Evolutionary conservation across 345 rosid species (phyloP).

Genomic region (Fremontodendron californicum): DNA sequence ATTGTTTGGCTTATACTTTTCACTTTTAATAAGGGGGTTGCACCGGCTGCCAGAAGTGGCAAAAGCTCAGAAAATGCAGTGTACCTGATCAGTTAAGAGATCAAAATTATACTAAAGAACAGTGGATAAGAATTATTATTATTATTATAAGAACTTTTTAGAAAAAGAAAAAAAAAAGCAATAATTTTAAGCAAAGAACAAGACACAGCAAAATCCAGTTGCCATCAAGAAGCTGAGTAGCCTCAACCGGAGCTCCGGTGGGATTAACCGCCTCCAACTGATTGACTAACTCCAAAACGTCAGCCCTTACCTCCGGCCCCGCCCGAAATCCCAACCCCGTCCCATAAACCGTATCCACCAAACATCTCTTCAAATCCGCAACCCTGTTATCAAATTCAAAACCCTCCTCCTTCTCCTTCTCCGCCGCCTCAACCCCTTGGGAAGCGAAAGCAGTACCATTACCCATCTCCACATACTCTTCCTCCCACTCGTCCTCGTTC

Average conservation of each 20-base stretch:
- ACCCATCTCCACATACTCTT: conserved; percentile 26
- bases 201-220: conserved; percentile 74
- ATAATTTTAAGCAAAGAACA: background rate
- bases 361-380: conserved; percentile 66
- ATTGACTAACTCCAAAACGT: conserved; percentile 80
- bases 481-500: conserved; percentile 88
- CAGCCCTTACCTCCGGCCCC: conserved; percentile 67
- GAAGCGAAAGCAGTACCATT: conserved; percentile 38
- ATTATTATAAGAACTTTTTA: background rate
- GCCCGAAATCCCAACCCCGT: conserved; percentile 78
- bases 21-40: conserved; percentile 70
- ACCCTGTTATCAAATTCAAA: conserved; percentile 25
- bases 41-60: conserved; percentile 78
- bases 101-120: background rate
- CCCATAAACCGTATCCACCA: conserved; percentile 81
- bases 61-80: conserved; percentile 90
- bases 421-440: background rate
- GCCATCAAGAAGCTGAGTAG: conserved; percentile 67
- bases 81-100: conserved; percentile 47
- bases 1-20: conserved; percentile 63
- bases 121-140: background rate
- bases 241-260: conserved; percentile 62
- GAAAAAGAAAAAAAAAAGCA: background rate
- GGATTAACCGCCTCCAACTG: conserved; percentile 85
- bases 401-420: background rate